Evolutionary conservation across 2,329 filamentous ascomycete species (phyloP).

Genomic region (Phialophora macrospora): DNA sequence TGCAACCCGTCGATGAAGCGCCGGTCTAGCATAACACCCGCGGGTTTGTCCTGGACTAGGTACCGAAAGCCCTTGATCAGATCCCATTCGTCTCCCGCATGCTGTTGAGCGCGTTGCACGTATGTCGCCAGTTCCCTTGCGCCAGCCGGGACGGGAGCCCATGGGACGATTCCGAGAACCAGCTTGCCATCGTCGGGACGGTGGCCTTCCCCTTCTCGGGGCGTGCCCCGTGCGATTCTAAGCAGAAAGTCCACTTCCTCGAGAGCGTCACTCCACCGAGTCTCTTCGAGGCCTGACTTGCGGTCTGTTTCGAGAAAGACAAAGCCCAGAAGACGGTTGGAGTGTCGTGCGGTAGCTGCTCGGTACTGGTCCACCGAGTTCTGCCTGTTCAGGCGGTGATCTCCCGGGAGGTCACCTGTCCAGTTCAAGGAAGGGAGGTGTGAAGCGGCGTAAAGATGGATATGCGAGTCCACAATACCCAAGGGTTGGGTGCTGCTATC

Average conservation of each 20-base stretch:
- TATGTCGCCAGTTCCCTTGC: slow-evolving; percentile 66
- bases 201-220: slow-evolving; percentile 65
- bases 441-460: slow-evolving; percentile 79
- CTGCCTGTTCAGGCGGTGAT: slow-evolving; percentile 65
- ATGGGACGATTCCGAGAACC: slow-evolving; percentile 75
- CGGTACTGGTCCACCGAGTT: slow-evolving; percentile 70
- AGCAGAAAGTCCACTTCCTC: slow-evolving; percentile 73
- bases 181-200: slow-evolving; percentile 56
- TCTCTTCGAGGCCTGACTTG: slow-evolving; percentile 61
- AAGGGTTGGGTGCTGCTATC: neutral
- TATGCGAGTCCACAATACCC: slow-evolving; percentile 81
- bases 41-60: slow-evolving; percentile 76
- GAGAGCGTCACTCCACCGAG: slow-evolving; percentile 69
- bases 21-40: slow-evolving; percentile 66
- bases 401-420: slow-evolving; percentile 58
- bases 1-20: slow-evolving; percentile 69
- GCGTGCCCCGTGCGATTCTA: slow-evolving; percentile 66
- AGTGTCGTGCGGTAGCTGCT: slow-evolving; percentile 45
- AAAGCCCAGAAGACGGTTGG: slow-evolving; percentile 66
- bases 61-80: slow-evolving; percentile 81
- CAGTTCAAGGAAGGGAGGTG: slow-evolving; percentile 72
- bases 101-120: slow-evolving; percentile 62
- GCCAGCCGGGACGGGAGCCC: slow-evolving; percentile 79
- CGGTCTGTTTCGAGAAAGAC: slow-evolving; percentile 85
- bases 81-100: slow-evolving; percentile 60